Percentiles rank a stretch among this genome's conserved stretches.
Conservation (phyloP, 441 rosid species). For the Viola pubescens region DNA sequence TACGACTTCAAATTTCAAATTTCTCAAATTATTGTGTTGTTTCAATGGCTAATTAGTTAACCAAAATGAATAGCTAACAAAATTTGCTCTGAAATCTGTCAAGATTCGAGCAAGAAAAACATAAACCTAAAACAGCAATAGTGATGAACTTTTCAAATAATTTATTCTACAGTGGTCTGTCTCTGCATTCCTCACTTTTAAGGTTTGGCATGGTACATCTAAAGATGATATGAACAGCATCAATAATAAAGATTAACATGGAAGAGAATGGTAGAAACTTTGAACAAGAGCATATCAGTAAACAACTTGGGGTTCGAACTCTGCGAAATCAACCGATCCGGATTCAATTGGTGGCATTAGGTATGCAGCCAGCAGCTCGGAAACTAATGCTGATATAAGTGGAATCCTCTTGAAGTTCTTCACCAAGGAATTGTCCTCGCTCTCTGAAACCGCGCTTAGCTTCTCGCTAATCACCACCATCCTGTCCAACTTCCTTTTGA, state of each 20-base stretch:
- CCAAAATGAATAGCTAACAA: no score
- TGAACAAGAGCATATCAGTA: slow-evolving; percentile 31
- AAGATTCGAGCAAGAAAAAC: no score
- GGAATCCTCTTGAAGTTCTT: slow-evolving; percentile 88
- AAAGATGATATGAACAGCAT: no score
- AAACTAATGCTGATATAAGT: slow-evolving; percentile 53
- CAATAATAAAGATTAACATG: slow-evolving; percentile 3
- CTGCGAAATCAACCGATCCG: slow-evolving; percentile 90
- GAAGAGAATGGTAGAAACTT: neutral
- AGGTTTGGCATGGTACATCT: no score
- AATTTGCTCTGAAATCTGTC: no score
- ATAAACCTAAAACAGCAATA: no score
- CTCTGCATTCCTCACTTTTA: no score
- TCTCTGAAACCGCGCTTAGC: slow-evolving; percentile 55
- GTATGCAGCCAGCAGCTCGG: slow-evolving; percentile 81
- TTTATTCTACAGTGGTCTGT: no score
- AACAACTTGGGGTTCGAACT: slow-evolving; percentile 73
- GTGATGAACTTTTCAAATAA: no score
- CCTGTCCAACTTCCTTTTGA: slow-evolving; percentile 80
- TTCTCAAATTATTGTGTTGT: no score
- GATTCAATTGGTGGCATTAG: slow-evolving; percentile 92
- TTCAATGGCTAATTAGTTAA: no score
- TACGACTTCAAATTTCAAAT: no score
- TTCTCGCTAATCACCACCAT: slow-evolving; percentile 73
- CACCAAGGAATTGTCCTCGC: slow-evolving; percentile 46